phyloP scores from a whole-genome alignment of 1,139 yeast genomes.

The Candida buenavistaensis region DNA sequence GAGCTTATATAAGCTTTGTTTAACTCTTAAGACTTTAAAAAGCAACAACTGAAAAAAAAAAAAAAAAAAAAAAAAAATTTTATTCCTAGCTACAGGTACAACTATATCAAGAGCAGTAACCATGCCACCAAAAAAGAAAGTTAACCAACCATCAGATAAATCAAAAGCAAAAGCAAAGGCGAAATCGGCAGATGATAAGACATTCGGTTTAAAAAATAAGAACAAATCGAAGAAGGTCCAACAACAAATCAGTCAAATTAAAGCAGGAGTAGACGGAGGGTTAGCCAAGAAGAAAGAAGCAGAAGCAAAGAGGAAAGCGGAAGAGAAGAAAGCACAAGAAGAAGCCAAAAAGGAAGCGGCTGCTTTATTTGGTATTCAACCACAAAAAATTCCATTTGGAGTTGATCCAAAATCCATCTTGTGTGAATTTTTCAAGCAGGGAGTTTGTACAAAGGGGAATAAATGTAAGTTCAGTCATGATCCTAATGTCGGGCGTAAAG shows the following conservation, averaged over 20 bases:
- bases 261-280: constrained; percentile 62
- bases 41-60: neutral
- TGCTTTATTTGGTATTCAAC: constrained; percentile 68
- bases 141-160: constrained; percentile 54
- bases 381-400: constrained; percentile 92
- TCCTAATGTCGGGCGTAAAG: constrained; percentile 80
- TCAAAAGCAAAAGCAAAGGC: constrained; percentile 69
- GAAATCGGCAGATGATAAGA: constrained; percentile 79
- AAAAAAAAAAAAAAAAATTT: neutral
- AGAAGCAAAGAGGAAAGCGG: constrained; percentile 69
- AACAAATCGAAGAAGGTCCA: constrained; percentile 93
- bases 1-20: no score
- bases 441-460: constrained; percentile 83
- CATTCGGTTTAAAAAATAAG: constrained; percentile 93
- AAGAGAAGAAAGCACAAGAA: constrained; percentile 90
- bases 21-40: no score
- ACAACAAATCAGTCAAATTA: constrained; percentile 74
- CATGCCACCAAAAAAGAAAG: constrained; percentile 78
- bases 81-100: constrained; percentile 1
- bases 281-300: constrained; percentile 74
- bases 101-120: no score
- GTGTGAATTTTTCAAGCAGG: constrained; percentile 89
- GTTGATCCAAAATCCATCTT: constrained; percentile 95
- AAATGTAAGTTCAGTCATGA: constrained; percentile 97
- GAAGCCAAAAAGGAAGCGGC: constrained; percentile 87